phyloP scores from a whole-genome alignment of 2,329 filamentous ascomycete species.

The Chaetothyriales sp. region DNA sequence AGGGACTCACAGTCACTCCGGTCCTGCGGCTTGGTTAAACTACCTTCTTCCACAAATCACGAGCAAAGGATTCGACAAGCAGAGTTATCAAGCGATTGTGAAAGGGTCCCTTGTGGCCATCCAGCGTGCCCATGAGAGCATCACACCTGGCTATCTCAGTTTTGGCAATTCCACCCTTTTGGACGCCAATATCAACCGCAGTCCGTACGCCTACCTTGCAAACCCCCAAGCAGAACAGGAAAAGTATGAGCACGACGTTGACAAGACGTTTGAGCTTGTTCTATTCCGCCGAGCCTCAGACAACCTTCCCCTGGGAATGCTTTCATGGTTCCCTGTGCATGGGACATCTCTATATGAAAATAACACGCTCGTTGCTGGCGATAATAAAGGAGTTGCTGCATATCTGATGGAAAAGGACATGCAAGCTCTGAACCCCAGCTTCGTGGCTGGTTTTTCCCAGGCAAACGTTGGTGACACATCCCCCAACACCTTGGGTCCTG shows the following conservation, averaged over 20 bases:
- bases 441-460: conserved; percentile 86
- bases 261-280: conserved; percentile 67
- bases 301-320: conserved; percentile 58
- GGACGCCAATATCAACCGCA: conserved; percentile 77
- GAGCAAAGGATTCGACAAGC: conserved; percentile 67
- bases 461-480: conserved; percentile 82
- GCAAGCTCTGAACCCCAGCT: conserved; percentile 29
- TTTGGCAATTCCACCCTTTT: conserved; percentile 54
- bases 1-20: conserved; percentile 84
- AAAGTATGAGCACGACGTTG: conserved; percentile 49
- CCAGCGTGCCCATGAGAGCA: conserved; percentile 57
- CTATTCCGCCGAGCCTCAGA: conserved; percentile 62
- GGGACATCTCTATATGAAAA: conserved; percentile 83
- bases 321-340: conserved; percentile 88
- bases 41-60: conserved; percentile 87
- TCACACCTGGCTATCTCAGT: conserved; percentile 55
- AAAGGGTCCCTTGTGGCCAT: conserved; percentile 73
- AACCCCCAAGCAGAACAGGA: conserved; percentile 65
- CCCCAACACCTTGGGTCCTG: conserved; percentile 75
- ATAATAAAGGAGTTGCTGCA: conserved; percentile 90
- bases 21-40: conserved; percentile 85
- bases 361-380: conserved; percentile 80
- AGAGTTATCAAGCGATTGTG: conserved; percentile 80
- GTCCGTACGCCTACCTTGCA: conserved; percentile 70
- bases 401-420: conserved; percentile 57